Percentiles rank a stretch among this genome's conserved stretches.
These are phyloP conservation scores for Stentor roeselii DNA, from an alignment of 73 alveolate genomes.

Conservation along the genomic window DNA sequence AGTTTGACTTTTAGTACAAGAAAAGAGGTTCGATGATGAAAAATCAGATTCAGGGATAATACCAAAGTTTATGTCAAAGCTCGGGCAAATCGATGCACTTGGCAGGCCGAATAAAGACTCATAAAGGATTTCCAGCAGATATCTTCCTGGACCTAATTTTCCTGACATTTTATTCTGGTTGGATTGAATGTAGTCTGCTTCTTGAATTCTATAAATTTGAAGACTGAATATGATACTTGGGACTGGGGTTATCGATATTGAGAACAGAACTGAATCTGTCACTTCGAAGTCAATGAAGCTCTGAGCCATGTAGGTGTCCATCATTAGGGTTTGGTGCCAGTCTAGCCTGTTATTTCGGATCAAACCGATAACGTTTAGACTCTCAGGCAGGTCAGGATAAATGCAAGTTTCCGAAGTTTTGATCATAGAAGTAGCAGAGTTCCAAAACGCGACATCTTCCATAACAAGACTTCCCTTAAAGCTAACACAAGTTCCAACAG, in stretches of 20 bases:
- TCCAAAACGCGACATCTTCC: conserved; percentile 17
- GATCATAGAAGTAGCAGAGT: not conserved
- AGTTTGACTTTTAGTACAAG: not conserved
- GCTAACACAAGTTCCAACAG: not conserved
- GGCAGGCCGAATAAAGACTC: not conserved
- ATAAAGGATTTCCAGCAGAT: not conserved
- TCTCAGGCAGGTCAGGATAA: conserved; percentile 7
- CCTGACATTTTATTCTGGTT: not conserved
- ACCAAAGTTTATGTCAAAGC: not conserved
- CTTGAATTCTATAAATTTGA: not conserved
- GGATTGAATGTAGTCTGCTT: not conserved
- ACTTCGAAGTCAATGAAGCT: not conserved
- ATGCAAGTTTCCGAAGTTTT: conserved; percentile 6
- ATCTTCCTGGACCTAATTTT: conserved; percentile 3
- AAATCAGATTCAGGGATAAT: not conserved
- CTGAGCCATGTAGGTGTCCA: not conserved
- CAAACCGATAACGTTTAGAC: not conserved
- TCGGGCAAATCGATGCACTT: conserved; percentile 2
- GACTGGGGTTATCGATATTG: not conserved
- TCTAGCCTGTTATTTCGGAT: not conserved
- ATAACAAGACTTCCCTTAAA: not conserved
- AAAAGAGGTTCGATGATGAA: not conserved
- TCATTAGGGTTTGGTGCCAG: not conserved
- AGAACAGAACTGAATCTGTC: not conserved
- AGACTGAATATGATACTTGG: not conserved